phyloP scores from a whole-genome alignment of 75 land plant species.

The Selaginella tamariscina region DNA sequence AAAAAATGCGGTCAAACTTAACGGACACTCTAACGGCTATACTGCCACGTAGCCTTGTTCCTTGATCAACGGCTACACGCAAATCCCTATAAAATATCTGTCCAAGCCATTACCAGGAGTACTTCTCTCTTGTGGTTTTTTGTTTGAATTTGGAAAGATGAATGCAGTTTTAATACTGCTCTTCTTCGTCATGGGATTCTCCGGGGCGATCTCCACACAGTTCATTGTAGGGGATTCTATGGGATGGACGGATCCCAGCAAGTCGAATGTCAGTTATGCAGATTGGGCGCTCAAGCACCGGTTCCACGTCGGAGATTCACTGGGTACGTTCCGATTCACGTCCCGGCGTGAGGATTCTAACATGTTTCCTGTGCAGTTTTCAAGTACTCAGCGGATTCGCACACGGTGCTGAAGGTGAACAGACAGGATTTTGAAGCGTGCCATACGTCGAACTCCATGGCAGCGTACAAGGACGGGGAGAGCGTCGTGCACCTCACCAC shows the following conservation, averaged over 20 bases:
- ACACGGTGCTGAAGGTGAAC: not conserved
- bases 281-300: conserved; percentile 1
- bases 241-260: conserved; percentile 1
- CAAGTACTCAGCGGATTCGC: not conserved
- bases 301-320: conserved; percentile 10
- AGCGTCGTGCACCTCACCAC: not conserved
- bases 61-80: not conserved
- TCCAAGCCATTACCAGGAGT: too few species aligned
- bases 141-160: not conserved
- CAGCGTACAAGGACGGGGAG: not conserved
- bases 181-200: not conserved
- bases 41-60: not conserved
- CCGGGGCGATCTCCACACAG: not conserved
- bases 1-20: not conserved
- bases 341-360: not conserved
- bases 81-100: not conserved
- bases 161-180: not conserved
- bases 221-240: not conserved
- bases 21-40: not conserved
- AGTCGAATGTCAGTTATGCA: not conserved
- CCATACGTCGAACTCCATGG: not conserved
- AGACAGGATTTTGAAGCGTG: not conserved
- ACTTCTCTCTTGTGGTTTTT: not conserved
- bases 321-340: not conserved
- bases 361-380: conserved; percentile 7